phyloP scores from a whole-genome alignment of 2,329 filamentous ascomycete species.

The Colletotrichum sp. region DNA sequence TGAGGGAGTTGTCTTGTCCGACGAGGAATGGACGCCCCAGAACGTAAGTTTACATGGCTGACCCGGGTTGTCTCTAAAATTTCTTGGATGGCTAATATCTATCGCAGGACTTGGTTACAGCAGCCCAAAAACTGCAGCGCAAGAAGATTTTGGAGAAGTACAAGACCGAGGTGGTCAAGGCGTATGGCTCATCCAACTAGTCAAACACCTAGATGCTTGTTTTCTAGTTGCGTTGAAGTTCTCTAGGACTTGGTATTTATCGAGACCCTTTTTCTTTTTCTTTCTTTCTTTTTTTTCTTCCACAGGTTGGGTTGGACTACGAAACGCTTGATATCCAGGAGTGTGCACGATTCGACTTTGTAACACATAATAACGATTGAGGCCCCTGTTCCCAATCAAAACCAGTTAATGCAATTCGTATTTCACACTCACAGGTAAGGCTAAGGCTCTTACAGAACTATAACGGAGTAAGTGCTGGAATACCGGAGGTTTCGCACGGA shows the following conservation, averaged over 20 bases:
- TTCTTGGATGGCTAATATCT: conserved; percentile 28
- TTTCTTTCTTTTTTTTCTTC: background rate
- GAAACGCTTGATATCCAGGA: conserved; percentile 21
- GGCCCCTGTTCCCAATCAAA: background rate
- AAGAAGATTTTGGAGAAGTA: conserved; percentile 69
- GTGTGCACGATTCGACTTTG: conserved; percentile 6
- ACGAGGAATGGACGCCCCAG: conserved; percentile 78
- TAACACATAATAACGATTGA: background rate
- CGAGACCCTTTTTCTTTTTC: background rate
- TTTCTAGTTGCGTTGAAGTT: background rate
- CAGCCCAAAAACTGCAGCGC: conserved; percentile 76
- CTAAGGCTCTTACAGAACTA: background rate
- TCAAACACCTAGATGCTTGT: background rate
- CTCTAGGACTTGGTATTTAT: background rate
- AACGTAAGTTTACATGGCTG: conserved; percentile 61
- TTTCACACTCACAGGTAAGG: background rate
- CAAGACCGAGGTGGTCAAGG: conserved; percentile 64
- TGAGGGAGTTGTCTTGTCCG: conserved; percentile 72
- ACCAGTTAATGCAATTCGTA: background rate
- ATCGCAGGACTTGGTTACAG: conserved; percentile 65
- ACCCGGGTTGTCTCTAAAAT: background rate
- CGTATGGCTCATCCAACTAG: conserved; percentile 51
- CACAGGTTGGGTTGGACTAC: conserved; percentile 4
- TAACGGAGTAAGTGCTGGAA: background rate
- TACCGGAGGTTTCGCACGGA: background rate